phyloP scores from a whole-genome alignment of 352 stramenopile genomes.

The Thalassiosira livingstoniorum region DNA sequence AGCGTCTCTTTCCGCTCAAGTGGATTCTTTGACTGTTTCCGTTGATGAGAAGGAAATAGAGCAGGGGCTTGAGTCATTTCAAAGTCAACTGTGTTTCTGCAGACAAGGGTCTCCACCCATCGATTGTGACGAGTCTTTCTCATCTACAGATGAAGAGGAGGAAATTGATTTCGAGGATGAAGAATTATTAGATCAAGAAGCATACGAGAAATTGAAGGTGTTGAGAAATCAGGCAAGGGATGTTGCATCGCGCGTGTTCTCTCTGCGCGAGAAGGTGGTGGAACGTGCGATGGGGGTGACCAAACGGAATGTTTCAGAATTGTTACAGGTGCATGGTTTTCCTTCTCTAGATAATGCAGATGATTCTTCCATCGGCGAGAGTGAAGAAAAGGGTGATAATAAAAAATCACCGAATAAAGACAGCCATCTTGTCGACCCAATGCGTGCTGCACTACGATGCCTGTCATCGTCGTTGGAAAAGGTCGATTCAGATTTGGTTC shows the following conservation, averaged over 20 bases:
- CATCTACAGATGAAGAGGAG: conserved; percentile 28
- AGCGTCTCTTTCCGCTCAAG: conserved; percentile 28
- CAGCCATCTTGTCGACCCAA: conserved; percentile 19
- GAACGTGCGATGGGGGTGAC: conserved; percentile 30
- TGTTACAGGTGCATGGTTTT: conserved; percentile 51
- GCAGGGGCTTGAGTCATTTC: conserved; percentile 32
- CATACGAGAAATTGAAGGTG: conserved; percentile 39
- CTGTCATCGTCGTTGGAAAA: conserved; percentile 34
- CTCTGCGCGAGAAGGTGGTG: conserved; percentile 24
- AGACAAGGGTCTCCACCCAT: neutral
- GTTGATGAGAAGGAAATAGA: conserved; percentile 34
- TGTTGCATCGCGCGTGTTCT: conserved; percentile 38
- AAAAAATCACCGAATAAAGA: conserved; percentile 3
- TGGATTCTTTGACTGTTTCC: conserved; percentile 25
- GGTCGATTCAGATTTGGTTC: conserved; percentile 37
- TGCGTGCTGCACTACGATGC: conserved; percentile 39
- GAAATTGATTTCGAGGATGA: conserved; percentile 47
- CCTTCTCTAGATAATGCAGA: neutral
- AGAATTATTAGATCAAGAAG: conserved; percentile 54
- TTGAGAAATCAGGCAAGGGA: conserved; percentile 30
- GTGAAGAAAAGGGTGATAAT: neutral
- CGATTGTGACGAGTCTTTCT: conserved; percentile 19
- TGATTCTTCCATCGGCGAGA: neutral
- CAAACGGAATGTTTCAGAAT: conserved; percentile 21
- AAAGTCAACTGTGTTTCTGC: conserved; percentile 12